Base-by-base conservation (phyloP, 805 yeast genomes). In the Pichia ethanolica region DNA sequence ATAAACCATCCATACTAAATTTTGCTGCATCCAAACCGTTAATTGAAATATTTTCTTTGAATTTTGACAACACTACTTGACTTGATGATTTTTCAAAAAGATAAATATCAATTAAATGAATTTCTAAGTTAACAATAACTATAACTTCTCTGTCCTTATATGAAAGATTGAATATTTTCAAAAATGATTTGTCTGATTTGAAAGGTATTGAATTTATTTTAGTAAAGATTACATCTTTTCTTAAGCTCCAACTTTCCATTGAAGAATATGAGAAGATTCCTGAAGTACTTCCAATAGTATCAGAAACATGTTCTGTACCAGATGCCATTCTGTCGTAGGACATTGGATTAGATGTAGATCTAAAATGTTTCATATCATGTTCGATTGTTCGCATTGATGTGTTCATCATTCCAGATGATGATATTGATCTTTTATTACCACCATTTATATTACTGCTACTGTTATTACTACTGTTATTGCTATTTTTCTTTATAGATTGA, bases 161-260 rank as follows among this genome's bases (percentile, higher is more conserved):
- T 5, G 60, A 56, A n/a, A 78, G 51, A 8, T 70, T 70, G 44
- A 65, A 61, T 1, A 73, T 60, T 42, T 70, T 70, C 32, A 77
- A 53, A 14, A 61, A 45, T 1, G 55, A 44, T 10, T 61, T 52
- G n/a, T 66, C 59, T 5, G 67, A 66, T 20, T 63, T 60, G 11
- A 65, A 46, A 61, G 68, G 38, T 71, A 65, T 59, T 0, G 76
- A 63, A 14, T 79, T 81, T 3, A 86, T 64, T 58, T 75, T 78
- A 0, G 89, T 79, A 52, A 87, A 67, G n/a, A 83, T 81, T 58
- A 83, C 74, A 61, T 88, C 95, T 56, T 84, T 86, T 38, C 80
- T 68, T 26, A 78, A 62, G 5, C 62, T 55, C 6, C 68, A 61
- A 6, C 64, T 53, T 35, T 72, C 79, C n/a, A 30, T 9, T 14